Conservation (phyloP, 768 basidiomycete species). For the Hericium coralloides region DNA sequence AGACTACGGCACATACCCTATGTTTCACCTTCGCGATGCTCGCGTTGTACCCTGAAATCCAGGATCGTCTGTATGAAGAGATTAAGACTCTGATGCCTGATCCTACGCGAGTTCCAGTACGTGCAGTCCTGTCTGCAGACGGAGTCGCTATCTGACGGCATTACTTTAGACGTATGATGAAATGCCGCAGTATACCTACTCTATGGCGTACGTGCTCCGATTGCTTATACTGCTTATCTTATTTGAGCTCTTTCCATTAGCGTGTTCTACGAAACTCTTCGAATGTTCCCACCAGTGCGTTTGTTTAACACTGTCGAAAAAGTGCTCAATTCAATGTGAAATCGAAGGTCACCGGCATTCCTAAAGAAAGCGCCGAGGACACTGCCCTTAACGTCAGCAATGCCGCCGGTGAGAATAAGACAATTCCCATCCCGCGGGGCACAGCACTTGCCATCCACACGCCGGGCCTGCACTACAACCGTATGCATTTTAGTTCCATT, state of each 20-base stretch:
- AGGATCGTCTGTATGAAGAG: slow-evolving; percentile 30
- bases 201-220: slow-evolving; percentile 9
- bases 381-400: slow-evolving; percentile 27
- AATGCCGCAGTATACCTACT: slow-evolving; percentile 12
- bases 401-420: slow-evolving; percentile 28
- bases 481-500: slow-evolving; percentile 24
- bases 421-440: slow-evolving; percentile 35
- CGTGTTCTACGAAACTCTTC: no score
- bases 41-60: slow-evolving; percentile 32
- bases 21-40: slow-evolving; percentile 32
- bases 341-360: slow-evolving; percentile 31
- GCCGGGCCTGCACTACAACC: slow-evolving; percentile 41
- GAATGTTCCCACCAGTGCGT: slow-evolving; percentile 17
- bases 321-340: no score
- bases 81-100: slow-evolving; percentile 24
- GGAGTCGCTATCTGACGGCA: no score
- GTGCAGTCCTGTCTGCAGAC: no score
- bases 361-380: slow-evolving; percentile 39
- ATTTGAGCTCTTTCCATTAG: slow-evolving; percentile 22
- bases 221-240: background rate
- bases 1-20: no score
- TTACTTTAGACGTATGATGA: slow-evolving; percentile 15
- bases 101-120: slow-evolving; percentile 13
- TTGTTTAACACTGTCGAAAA: background rate
- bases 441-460: slow-evolving; percentile 27